These are phyloP conservation scores for Diplodia seriata DNA, from an alignment of 2,329 filamentous ascomycete genomes.

Conservation along the genomic window DNA sequence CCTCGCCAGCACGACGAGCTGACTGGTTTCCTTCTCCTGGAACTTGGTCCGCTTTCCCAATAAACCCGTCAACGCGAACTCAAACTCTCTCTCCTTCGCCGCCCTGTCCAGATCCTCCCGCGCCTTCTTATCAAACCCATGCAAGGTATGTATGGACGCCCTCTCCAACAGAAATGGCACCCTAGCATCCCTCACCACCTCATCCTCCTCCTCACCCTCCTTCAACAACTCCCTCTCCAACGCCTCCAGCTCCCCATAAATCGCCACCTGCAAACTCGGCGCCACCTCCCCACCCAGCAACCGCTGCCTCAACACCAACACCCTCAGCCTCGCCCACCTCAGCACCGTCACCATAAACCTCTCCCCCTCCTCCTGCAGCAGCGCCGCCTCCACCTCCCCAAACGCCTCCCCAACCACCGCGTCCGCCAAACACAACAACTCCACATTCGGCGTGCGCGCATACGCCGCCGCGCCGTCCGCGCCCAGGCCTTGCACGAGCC, in stretches of 20 bases:
- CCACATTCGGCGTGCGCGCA: constrained; percentile 79
- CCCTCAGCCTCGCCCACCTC: constrained; percentile 71
- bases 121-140: constrained; percentile 80
- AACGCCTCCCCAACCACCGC: constrained; percentile 52
- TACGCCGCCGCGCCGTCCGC: constrained; percentile 89
- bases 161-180: constrained; percentile 81
- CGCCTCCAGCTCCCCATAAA: constrained; percentile 66
- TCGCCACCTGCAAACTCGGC: constrained; percentile 63
- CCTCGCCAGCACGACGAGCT: constrained; percentile 88
- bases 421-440: constrained; percentile 79
- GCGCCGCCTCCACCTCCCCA: constrained; percentile 51
- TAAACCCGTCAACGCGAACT: constrained; percentile 83
- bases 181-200: constrained; percentile 40
- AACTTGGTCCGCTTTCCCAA: constrained; percentile 85
- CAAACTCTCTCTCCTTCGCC: constrained; percentile 70
- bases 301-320: constrained; percentile 76
- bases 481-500: constrained; percentile 73
- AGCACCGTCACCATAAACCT: constrained; percentile 38
- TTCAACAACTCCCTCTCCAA: constrained; percentile 56
- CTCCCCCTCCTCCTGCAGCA: constrained; percentile 33
- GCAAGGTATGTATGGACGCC: constrained; percentile 81
- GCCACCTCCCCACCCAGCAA: constrained; percentile 67
- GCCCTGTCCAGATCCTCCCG: constrained; percentile 73
- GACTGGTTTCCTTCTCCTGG: constrained; percentile 80
- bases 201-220: constrained; percentile 32